phyloP scores from a whole-genome alignment of 208 protist genomes.

The Chromosphaera perkinsii region DNA sequence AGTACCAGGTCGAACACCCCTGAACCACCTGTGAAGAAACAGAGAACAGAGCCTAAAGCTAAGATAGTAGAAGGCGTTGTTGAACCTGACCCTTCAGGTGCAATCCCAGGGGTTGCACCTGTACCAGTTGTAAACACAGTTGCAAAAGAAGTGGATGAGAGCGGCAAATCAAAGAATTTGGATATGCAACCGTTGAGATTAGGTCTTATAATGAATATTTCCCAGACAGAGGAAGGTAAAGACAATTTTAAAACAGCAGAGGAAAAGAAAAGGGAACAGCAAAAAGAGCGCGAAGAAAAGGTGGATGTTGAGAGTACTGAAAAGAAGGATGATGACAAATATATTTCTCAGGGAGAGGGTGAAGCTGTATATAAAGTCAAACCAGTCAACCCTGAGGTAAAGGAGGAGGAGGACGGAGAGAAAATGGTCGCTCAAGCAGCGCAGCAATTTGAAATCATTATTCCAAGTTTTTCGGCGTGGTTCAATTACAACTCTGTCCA shows the following conservation, averaged over 20 bases:
- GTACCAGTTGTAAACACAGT: not conserved
- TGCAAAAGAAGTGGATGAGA: not conserved
- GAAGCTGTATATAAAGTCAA: not conserved
- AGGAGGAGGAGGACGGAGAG: not conserved
- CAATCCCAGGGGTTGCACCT: too few relatives aligned
- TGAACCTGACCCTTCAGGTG: not conserved
- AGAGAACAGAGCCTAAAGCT: not conserved
- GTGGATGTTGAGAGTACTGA: not conserved
- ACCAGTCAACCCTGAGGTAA: not conserved
- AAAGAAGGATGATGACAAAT: not conserved
- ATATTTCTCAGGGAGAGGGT: not conserved
- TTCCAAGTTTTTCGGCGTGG: slow-evolving; percentile 45
- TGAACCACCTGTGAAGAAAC: not conserved
- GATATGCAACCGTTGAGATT: not conserved
- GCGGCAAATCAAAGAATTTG: not conserved
- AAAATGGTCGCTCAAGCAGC: not conserved
- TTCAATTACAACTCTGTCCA: slow-evolving; percentile 56
- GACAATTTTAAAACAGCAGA: too few relatives aligned
- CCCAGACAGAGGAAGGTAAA: not conserved
- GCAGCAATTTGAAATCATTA: slow-evolving; percentile 13
- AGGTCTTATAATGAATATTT: not conserved
- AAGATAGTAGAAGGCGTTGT: not conserved
- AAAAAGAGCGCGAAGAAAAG: not conserved
- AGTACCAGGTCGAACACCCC: not conserved
- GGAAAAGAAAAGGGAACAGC: not conserved